Percentiles rank a stretch among this genome's conserved stretches.
phyloP scores from a whole-genome alignment of 495 filamentous ascomycete genomes.

The Staphylotrichum tortipilum region DNA sequence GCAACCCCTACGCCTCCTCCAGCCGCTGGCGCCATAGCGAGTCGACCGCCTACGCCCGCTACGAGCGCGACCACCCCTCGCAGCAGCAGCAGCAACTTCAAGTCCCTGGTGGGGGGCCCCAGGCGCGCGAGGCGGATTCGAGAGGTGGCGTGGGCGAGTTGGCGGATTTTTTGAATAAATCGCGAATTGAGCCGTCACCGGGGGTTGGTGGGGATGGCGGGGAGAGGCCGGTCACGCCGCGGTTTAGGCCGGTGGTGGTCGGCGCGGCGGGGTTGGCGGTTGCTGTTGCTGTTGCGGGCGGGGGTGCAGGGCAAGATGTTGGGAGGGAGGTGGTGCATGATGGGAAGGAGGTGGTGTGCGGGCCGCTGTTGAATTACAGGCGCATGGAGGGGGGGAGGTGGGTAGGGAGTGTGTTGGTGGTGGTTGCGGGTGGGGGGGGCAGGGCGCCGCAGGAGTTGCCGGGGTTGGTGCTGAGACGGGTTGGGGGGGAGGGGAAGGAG shows the following conservation, averaged over 20 bases:
- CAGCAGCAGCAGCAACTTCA: constrained; percentile 21
- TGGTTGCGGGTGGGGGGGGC: constrained; percentile 57
- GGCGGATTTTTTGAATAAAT: constrained; percentile 42
- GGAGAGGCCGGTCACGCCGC: constrained; percentile 16
- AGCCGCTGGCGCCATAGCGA: constrained; percentile 46
- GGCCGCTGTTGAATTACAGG: constrained; percentile 77
- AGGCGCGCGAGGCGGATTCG: constrained; percentile 35
- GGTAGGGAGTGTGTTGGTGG: constrained; percentile 77
- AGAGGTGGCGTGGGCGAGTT: constrained; percentile 34
- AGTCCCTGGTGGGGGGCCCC: constrained; percentile 6
- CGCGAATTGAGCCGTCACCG: constrained; percentile 30
- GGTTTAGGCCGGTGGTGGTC: constrained; percentile 35
- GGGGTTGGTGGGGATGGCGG: too few relatives aligned
- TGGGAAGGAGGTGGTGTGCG: constrained; percentile 59
- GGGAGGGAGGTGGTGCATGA: constrained; percentile 28
- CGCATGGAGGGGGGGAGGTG: constrained; percentile 65
- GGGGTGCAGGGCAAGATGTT: not conserved
- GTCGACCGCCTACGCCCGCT: constrained; percentile 35
- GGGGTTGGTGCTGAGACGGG: constrained; percentile 24
- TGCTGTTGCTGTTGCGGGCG: not conserved
- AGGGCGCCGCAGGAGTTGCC: constrained; percentile 31
- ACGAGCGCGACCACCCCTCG: constrained; percentile 3
- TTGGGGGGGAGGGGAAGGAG: constrained; percentile 9
- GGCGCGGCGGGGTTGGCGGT: constrained; percentile 21
- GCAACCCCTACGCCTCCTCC: constrained; percentile 41